Conservation (phyloP, 2,329 filamentous ascomycete genomes). For the Ophiostoma sp. region DNA sequence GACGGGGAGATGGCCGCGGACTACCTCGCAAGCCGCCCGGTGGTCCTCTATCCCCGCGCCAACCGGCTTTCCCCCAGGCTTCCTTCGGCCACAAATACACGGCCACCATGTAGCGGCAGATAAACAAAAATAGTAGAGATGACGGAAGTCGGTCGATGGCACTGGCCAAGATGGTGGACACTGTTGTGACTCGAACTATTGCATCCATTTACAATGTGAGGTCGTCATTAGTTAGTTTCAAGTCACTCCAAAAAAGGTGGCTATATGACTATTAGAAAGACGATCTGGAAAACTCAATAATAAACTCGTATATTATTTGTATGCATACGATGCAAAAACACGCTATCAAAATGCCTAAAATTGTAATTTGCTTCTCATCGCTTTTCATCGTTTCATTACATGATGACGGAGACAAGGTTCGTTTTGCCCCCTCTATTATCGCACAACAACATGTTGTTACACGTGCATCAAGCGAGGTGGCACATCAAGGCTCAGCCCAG, state of each 20-base stretch:
- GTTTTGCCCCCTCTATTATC: background rate
- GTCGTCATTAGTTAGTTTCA: background rate
- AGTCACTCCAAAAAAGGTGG: background rate
- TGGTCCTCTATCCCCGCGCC: background rate
- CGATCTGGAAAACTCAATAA: background rate
- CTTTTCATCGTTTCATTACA: conserved; percentile 4
- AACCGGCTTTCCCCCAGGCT: background rate
- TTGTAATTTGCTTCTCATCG: background rate
- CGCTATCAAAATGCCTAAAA: conserved; percentile 10
- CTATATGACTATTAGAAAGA: background rate
- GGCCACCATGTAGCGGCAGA: background rate
- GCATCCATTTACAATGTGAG: background rate
- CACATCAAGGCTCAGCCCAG: background rate
- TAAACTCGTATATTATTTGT: background rate
- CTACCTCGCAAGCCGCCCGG: background rate
- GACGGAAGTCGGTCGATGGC: background rate
- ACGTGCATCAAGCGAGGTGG: background rate
- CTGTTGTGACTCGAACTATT: background rate
- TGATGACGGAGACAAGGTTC: background rate
- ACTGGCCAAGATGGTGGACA: background rate
- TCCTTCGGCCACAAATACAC: background rate
- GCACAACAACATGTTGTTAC: conserved; percentile 1
- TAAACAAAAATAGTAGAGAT: background rate
- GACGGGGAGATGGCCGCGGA: background rate
- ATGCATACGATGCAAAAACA: background rate